Percentiles rank a stretch among this genome's conserved stretches.
phyloP scores from a whole-genome alignment of 2,329 filamentous ascomycete species.

The Macroventuria anomochaeta region DNA sequence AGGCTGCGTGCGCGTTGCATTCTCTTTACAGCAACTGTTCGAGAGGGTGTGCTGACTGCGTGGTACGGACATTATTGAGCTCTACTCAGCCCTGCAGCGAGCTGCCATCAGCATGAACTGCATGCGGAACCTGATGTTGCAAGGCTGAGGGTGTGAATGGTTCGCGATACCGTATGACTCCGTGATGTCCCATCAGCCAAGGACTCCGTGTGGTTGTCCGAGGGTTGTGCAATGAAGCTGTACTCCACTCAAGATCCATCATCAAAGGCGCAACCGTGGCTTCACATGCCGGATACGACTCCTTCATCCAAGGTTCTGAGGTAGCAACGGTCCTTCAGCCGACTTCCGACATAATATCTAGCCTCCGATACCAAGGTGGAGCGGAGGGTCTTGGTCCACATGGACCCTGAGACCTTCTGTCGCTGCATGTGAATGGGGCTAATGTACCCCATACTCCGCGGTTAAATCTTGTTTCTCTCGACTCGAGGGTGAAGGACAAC shows the following conservation, averaged over 20 bases:
- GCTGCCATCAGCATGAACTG: conserved; percentile 22
- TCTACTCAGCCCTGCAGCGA: conserved; percentile 41
- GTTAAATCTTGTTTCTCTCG: conserved; percentile 24
- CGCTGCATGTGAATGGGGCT: conserved; percentile 34
- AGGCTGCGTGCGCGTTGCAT: conserved; percentile 7
- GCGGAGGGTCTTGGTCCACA: conserved; percentile 15
- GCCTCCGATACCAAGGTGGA: conserved; percentile 23
- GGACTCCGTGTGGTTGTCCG: conserved; percentile 1
- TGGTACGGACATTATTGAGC: conserved; percentile 28
- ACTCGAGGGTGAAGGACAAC: conserved; percentile 14
- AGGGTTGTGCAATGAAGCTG: conserved; percentile 4
- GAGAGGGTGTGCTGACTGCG: conserved; percentile 42
- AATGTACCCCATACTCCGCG: conserved; percentile 46
- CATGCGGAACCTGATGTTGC: conserved; percentile 3
- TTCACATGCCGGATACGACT: conserved; percentile 9
- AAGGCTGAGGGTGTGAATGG: conserved; percentile 9
- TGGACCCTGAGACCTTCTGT: conserved; percentile 38
- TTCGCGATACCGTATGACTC: conserved; percentile 10
- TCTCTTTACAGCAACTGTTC: conserved; percentile 6
- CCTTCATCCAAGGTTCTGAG: not conserved
- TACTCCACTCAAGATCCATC: conserved; percentile 1
- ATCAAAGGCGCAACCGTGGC: conserved; percentile 3
- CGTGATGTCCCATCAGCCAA: conserved; percentile 1
- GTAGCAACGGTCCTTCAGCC: conserved; percentile 1
- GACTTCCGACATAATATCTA: conserved; percentile 23